Evolutionary conservation across 768 basidiomycete species (phyloP), one percentile per base, ranked within the genome.

Genomic region (Tephrocybe sp.): DNA sequence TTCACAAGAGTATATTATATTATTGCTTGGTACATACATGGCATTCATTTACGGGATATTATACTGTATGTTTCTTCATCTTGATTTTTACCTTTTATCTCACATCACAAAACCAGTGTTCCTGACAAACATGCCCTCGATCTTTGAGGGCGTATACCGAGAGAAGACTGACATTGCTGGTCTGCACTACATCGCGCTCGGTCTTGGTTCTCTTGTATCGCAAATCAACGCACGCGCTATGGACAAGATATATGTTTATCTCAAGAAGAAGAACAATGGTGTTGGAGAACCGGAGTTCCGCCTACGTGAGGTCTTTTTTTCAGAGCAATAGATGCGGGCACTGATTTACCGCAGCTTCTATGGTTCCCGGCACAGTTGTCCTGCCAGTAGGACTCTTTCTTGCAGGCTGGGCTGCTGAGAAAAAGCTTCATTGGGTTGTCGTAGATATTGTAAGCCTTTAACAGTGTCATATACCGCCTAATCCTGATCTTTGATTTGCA

Each of bases 141-240:
- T 87, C 39, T 89, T 82, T 56, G 63, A 71, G 45, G 65, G 68
- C 3, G 62, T 74, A 0, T 92, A 91, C 59, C 65, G 74, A 31
- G 66, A 87, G 61, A 53, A 61, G 0, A 64, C 76, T 8, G 84
- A 86, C 4, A 82, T 85, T 45, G 73, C 80, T 0, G 84, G 87
- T 0, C 64, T 90, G 26, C 73, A 90, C 59, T 93, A 89, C 57
- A 70, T 91, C 49, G 78, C 88, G 0, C 73, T 91, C 5, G 88
- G 87, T 0, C 16, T 86, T 1, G 89, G 89, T 13, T 59, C 72
- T 0, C 55, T 68, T 2, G 76, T 78, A 0, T 78, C 83, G 1
- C 77, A 82, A 59, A 13, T 77, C 10, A 85, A 82, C 51, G 84
- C 83, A 0, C 69, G 75, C 8, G 56, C 70, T 6, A 66, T 88